Conservation (phyloP, 495 filamentous ascomycete genomes). For the Lichina pygmaea region DNA sequence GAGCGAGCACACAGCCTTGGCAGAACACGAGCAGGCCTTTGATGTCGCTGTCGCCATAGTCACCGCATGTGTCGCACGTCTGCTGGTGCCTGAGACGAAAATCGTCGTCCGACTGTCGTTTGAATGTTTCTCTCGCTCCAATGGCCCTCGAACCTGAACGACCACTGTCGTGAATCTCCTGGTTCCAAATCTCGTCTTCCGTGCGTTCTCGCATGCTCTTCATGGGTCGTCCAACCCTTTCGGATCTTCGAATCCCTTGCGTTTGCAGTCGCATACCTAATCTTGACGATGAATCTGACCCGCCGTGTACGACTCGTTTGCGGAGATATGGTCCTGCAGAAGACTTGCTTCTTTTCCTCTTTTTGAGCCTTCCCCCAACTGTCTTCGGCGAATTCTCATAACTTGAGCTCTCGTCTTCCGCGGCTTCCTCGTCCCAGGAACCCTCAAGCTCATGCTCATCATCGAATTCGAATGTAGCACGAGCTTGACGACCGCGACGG, state of each 20-base stretch:
- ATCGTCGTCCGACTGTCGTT: constrained; percentile 21
- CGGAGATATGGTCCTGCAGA: too few species aligned
- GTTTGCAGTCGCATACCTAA: background rate
- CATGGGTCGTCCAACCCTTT: constrained; percentile 16
- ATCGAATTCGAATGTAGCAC: too few species aligned
- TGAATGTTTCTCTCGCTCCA: constrained; percentile 43
- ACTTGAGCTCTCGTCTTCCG: too few species aligned
- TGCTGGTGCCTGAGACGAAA: constrained; percentile 43
- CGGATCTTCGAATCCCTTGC: constrained; percentile 20
- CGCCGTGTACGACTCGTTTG: too few species aligned
- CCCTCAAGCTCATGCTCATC: too few species aligned
- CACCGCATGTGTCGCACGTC: constrained; percentile 44
- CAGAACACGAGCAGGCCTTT: constrained; percentile 51
- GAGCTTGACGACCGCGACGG: too few species aligned
- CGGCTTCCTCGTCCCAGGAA: too few species aligned
- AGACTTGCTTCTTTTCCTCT: too few species aligned
- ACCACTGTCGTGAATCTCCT: constrained; percentile 5
- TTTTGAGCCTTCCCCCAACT: too few species aligned
- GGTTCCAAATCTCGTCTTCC: constrained; percentile 37
- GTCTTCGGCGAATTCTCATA: too few species aligned
- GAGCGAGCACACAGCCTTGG: constrained; percentile 67
- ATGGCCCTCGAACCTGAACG: constrained; percentile 18
- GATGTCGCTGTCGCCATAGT: constrained; percentile 19
- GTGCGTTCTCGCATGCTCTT: constrained; percentile 36
- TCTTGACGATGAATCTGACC: background rate